Evolutionary conservation across 768 basidiomycete genomes (phyloP).

Genomic region (Clitopilus passeckerianus): DNA sequence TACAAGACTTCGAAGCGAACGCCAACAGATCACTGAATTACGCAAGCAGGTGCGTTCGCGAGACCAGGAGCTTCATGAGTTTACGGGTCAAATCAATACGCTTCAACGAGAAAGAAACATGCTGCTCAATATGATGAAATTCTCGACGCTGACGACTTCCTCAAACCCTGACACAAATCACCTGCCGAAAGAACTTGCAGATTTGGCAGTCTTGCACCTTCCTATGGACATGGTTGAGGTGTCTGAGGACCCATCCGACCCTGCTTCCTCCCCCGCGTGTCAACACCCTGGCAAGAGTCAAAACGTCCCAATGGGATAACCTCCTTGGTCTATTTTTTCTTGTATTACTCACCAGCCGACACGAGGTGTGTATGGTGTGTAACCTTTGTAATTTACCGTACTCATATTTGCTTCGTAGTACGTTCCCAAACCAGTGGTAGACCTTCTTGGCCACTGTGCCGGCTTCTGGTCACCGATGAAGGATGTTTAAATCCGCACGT

Average conservation of each 20-base stretch:
- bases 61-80: not conserved
- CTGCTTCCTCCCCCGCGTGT: not conserved
- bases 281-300: not conserved
- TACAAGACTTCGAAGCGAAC: not conserved
- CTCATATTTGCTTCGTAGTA: not conserved
- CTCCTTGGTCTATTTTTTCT: too few species aligned
- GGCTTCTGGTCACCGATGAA: too few species aligned
- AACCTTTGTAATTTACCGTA: not conserved
- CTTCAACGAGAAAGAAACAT: not conserved
- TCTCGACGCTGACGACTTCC: not conserved
- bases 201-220: not conserved
- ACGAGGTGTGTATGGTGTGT: not conserved
- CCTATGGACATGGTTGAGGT: not conserved
- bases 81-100: not conserved
- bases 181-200: not conserved
- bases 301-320: not conserved
- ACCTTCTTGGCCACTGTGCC: too few species aligned
- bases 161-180: not conserved
- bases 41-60: not conserved
- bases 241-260: not conserved
- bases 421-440: not conserved
- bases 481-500: too few species aligned
- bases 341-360: not conserved
- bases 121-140: not conserved
- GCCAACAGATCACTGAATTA: not conserved